phyloP scores from a whole-genome alignment of 306 rosid genomes.

The Glycine latifolia region DNA sequence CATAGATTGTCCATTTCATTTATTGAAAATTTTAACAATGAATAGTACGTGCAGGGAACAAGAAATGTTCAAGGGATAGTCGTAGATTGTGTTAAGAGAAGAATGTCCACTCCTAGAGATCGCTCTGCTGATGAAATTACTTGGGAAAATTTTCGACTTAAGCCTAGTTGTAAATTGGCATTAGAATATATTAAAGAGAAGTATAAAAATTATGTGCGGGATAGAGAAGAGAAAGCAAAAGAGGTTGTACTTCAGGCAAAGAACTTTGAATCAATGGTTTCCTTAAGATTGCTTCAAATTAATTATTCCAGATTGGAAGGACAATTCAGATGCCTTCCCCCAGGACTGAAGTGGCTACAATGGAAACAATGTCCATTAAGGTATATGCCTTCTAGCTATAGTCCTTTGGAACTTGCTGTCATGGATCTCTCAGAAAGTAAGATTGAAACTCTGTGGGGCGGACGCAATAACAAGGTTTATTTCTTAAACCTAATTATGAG shows the following conservation, averaged over 20 bases:
- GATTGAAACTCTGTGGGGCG: constrained; percentile 51
- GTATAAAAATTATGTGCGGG: constrained; percentile 41
- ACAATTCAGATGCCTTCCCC: constrained; percentile 47
- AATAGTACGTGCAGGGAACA: constrained; percentile 49
- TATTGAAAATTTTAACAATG: neutral
- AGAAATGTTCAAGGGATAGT: constrained; percentile 56
- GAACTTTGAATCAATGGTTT: constrained; percentile 52
- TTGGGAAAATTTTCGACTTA: constrained; percentile 45
- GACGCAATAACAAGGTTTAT: constrained; percentile 41
- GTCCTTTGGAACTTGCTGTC: constrained; percentile 56
- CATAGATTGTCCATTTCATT: neutral
- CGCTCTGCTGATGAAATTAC: constrained; percentile 50
- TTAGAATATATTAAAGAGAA: constrained; percentile 47
- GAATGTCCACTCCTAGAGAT: constrained; percentile 1
- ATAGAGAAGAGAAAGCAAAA: constrained; percentile 46
- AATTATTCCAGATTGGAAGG: constrained; percentile 60
- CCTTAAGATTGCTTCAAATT: constrained; percentile 63
- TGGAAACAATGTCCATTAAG: constrained; percentile 65
- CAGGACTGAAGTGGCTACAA: constrained; percentile 62
- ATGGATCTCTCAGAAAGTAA: constrained; percentile 65
- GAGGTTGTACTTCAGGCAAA: constrained; percentile 40
- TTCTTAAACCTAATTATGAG: neutral
- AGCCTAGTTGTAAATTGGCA: constrained; percentile 45
- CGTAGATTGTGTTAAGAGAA: constrained; percentile 49
- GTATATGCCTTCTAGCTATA: constrained; percentile 47